Conservation (phyloP, 805 yeast species). For the Ogataea neopini region DNA sequence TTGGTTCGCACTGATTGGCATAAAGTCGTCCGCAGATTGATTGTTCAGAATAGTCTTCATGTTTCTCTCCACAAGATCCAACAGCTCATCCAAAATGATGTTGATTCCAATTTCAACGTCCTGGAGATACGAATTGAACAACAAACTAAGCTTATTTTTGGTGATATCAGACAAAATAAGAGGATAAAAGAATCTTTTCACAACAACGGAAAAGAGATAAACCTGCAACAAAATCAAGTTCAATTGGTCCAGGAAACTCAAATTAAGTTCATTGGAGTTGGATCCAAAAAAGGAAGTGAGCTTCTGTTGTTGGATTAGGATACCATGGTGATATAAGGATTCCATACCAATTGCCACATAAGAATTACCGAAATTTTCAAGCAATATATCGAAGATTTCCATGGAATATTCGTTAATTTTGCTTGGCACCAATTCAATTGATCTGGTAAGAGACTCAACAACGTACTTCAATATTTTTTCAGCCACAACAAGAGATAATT, state of each 20-base stretch:
- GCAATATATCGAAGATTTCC: constrained; percentile 65
- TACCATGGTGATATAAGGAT: constrained; percentile 48
- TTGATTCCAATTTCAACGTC: constrained; percentile 62
- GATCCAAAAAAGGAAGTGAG: constrained; percentile 30
- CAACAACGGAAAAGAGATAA: constrained; percentile 66
- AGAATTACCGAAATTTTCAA: constrained; percentile 69
- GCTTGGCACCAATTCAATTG: constrained; percentile 68
- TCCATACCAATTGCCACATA: constrained; percentile 79
- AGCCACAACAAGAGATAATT: constrained; percentile 46
- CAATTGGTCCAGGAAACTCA: constrained; percentile 26
- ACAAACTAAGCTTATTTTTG: constrained; percentile 18
- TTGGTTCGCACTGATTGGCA: constrained; percentile 37
- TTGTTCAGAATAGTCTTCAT: constrained; percentile 53
- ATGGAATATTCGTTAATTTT: constrained; percentile 61
- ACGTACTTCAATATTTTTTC: constrained; percentile 67
- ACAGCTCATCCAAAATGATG: constrained; percentile 58
- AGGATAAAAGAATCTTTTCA: constrained; percentile 75
- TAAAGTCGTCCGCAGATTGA: constrained; percentile 66
- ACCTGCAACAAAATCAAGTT: constrained; percentile 37
- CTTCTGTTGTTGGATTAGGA: constrained; percentile 29
- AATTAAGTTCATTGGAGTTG: constrained; percentile 20
- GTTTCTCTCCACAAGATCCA: constrained; percentile 52
- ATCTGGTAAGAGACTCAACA: constrained; percentile 76
- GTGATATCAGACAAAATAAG: constrained; percentile 43
- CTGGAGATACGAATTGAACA: constrained; percentile 30